Evolutionary conservation across 768 basidiomycete genomes (phyloP), one percentile per base, ranked within the genome.

Genomic region (Lyophyllum atratum): DNA sequence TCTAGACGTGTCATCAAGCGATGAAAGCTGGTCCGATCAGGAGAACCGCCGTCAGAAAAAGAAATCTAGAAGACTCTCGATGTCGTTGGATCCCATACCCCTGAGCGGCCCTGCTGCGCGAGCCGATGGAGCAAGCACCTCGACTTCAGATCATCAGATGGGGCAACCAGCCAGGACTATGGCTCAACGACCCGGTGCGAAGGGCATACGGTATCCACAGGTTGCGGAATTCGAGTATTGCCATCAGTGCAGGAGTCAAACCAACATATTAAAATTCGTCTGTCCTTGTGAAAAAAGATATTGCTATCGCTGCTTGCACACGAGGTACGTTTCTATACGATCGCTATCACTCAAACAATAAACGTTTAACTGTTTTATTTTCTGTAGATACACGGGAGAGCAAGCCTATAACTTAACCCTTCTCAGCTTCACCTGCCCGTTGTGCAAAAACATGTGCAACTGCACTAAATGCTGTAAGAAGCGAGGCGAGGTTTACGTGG

Each of bases 401-500:
- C 28, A 63, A 26, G 49, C 52, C 7, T 71, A 69, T 49, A 56
- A 67, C 34, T 49, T 61, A 21, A 42, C 58, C 0, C 28, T 52
- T 9, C 19, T 55, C 25, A 51, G 61, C 17, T 79, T 77, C 50
- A 53, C 61, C 22, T 86, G 85, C 60, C 84, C 84, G 0, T 60
- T 24, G 14, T 85, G 83, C 61, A 61, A 64, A 3, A 61, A 69
- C 11, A 75, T 59, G 11, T 86, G 84, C 66, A 82, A 78, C 44
- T 85, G 84, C 63, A 77, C 80, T 11, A 0, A 5, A 0, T 85
- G 83, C 60, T 71, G 76, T 14, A 59, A 66, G 25, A 73, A 59
- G 55, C 74, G 84, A 5, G 82, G 83, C 5, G 84, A 82, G 49
- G 59, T 65, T 11, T 84, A 82, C 55, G 54, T 82, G 59, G 1